Evolutionary conservation across 441 rosid species (phyloP).

Genomic region (Pelargonium fulgidum): DNA sequence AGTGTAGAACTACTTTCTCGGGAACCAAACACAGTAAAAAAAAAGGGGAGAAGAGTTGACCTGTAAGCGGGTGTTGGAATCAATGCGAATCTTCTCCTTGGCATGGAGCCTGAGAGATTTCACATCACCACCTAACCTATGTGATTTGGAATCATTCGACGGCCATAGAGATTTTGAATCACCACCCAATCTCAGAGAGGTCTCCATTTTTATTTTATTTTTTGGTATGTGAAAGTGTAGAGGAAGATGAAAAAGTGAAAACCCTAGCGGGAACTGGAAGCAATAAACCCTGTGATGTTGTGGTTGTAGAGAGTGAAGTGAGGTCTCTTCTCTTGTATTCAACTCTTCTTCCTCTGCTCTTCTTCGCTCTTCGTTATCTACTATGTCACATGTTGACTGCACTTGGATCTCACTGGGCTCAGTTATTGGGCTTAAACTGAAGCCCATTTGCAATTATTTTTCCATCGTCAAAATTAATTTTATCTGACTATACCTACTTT

Average conservation of each 20-base stretch:
- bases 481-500: too few species aligned
- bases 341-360: not conserved
- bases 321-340: not conserved
- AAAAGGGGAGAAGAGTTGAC: conserved; percentile 24
- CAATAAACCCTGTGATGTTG: too few species aligned
- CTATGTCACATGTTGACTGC: not conserved
- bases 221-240: not conserved
- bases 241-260: not conserved
- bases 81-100: conserved; percentile 63
- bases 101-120: conserved; percentile 54
- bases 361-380: conserved; percentile 7
- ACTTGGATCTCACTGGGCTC: not conserved
- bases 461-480: not conserved
- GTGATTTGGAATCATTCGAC: not conserved
- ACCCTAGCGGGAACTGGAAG: too few species aligned
- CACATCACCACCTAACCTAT: conserved; percentile 8
- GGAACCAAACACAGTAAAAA: not conserved
- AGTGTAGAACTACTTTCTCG: not conserved
- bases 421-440: not conserved
- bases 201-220: conserved; percentile 77
- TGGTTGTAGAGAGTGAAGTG: not conserved
- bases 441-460: not conserved
- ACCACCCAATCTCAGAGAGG: conserved; percentile 62
- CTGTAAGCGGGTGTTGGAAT: conserved; percentile 62
- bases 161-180: conserved; percentile 48